Conservation (phyloP, 2,329 filamentous ascomycete genomes). For the Pezicula carpinea region DNA sequence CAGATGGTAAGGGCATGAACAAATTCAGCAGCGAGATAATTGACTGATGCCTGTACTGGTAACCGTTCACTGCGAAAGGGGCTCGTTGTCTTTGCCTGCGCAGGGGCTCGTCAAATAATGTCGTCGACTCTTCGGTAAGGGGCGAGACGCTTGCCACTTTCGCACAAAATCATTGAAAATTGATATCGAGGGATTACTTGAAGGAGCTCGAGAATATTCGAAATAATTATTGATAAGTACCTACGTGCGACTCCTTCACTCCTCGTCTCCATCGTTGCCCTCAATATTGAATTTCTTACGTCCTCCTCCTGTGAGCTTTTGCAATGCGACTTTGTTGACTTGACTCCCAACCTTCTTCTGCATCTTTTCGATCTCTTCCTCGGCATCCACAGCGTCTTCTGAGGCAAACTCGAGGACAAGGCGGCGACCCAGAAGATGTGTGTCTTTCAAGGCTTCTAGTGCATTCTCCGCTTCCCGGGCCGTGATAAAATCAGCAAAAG, state of each 20-base stretch:
- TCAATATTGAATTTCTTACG: conserved; percentile 86
- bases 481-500: conserved; percentile 93
- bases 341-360: conserved; percentile 91
- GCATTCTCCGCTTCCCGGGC: conserved; percentile 86
- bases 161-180: background rate
- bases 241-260: conserved; percentile 17
- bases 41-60: background rate
- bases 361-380: conserved; percentile 96
- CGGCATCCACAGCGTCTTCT: conserved; percentile 82
- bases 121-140: conserved; percentile 8
- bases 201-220: conserved; percentile 3
- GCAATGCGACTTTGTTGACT: conserved; percentile 83
- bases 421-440: conserved; percentile 84
- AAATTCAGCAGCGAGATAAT: background rate
- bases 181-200: conserved; percentile 6
- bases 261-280: conserved; percentile 56
- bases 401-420: conserved; percentile 90
- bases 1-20: background rate
- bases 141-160: conserved; percentile 4
- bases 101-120: conserved; percentile 5
- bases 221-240: conserved; percentile 17
- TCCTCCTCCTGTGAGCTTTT: conserved; percentile 78
- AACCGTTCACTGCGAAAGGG: background rate
- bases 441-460: conserved; percentile 84
- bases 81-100: background rate